These are phyloP conservation scores for Podospora pseudocomata DNA, from an alignment of 495 filamentous ascomycete genomes.

Conservation along the genomic window DNA sequence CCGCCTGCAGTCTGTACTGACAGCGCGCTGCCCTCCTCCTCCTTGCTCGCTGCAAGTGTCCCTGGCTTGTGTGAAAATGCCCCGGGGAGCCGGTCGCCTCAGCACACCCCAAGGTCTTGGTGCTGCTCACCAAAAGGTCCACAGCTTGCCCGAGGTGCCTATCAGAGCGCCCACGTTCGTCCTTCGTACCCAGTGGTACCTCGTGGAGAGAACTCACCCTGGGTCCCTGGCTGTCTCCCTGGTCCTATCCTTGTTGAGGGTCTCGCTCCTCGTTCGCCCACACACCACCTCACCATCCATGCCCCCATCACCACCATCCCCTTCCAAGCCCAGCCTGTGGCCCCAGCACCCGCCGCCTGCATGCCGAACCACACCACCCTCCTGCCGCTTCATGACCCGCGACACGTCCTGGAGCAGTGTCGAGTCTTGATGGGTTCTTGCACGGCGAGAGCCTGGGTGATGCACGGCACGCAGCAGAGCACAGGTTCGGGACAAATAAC, in stretches of 20 bases:
- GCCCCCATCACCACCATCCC: slow-evolving; percentile 12
- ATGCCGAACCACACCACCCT: slow-evolving; percentile 11
- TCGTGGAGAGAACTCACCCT: slow-evolving; percentile 10
- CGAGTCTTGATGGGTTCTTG: neutral
- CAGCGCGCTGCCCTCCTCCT: slow-evolving; percentile 6
- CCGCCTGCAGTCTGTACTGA: slow-evolving; percentile 13
- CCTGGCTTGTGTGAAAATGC: slow-evolving; percentile 16
- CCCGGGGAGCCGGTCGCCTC: slow-evolving; percentile 23
- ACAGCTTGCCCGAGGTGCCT: slow-evolving; percentile 9
- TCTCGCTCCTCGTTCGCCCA: slow-evolving; percentile 13
- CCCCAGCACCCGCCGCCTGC: slow-evolving; percentile 1
- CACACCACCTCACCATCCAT: slow-evolving; percentile 6
- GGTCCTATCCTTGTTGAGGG: slow-evolving; percentile 19
- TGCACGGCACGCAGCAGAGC: slow-evolving; percentile 2
- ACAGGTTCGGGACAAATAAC: slow-evolving; percentile 7
- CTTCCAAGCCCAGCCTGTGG: slow-evolving; percentile 5
- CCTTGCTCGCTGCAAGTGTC: neutral
- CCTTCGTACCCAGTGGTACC: slow-evolving; percentile 13
- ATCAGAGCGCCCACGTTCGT: neutral
- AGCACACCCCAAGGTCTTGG: slow-evolving; percentile 7
- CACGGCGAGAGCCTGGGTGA: neutral
- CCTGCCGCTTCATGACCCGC: neutral
- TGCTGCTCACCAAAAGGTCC: slow-evolving; percentile 10
- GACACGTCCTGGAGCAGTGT: neutral
- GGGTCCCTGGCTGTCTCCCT: slow-evolving; percentile 5